These are phyloP conservation scores for Eruca vesicaria DNA, from an alignment of 441 rosid species.

Conservation along the genomic window DNA sequence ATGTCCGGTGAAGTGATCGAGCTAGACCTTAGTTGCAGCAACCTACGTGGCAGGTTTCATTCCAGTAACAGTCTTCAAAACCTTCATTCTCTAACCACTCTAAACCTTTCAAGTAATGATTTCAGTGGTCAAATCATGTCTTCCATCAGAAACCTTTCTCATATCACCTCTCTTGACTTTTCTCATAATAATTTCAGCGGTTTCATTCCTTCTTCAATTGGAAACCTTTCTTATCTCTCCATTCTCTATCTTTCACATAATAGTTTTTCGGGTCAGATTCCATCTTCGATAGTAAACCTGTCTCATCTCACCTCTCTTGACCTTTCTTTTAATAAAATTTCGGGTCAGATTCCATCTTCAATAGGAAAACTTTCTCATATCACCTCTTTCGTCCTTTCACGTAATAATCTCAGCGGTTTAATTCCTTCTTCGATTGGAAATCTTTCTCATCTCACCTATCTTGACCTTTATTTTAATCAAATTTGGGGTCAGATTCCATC, in stretches of 20 bases:
- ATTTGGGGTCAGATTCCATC: neutral
- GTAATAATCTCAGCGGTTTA: no score
- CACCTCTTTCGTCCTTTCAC: no score
- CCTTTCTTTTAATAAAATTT: neutral
- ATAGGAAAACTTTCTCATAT: neutral
- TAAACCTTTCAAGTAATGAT: neutral
- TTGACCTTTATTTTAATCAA: neutral
- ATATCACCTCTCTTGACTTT: neutral
- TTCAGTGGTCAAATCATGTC: neutral
- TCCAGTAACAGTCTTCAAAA: neutral
- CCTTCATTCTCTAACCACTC: neutral
- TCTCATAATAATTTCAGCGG: neutral
- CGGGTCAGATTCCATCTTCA: neutral
- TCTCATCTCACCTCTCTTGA: neutral
- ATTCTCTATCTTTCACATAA: neutral
- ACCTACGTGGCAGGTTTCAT: neutral
- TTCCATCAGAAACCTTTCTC: neutral
- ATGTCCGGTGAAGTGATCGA: neutral
- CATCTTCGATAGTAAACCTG: neutral
- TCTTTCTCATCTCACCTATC: neutral
- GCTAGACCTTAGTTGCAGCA: neutral
- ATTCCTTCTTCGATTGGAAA: no score
- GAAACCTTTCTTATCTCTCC: neutral
- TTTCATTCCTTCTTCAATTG: neutral
- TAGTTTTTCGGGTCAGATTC: neutral